Base-by-base conservation (phyloP, 441 rosid genomes). In the Bocquillonia castaneifolia region DNA sequence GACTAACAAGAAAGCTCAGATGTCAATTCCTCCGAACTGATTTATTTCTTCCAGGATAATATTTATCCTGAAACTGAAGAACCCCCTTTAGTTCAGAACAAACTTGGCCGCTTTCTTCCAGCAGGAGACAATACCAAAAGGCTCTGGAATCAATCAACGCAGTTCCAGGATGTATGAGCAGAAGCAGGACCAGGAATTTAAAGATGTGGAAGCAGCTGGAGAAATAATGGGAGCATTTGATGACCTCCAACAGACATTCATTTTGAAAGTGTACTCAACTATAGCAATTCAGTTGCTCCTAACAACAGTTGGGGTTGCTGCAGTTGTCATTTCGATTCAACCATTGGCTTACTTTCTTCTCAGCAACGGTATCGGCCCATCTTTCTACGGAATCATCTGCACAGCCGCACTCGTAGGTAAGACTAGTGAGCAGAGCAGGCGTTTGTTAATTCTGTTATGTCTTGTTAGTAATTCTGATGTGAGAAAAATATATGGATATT, bases 191-290 rank as follows among this genome's bases (percentile, higher is more conserved):
- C 2, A 18, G 5, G 32, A 40, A 9, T 23, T 18, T 52, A 13
- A 61, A 29, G 71, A 60, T 77, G 63, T 82, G 28, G 85, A 85
- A 77, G 34, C 28, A 29, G 92, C 79, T 68, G 89, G 90, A 63
- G 71, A 63, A 80, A 81, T 83, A 90, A 63, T 82, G 0, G 94
- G 88, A 68, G 75, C 78, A 34, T 88, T 90, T 50, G 54, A 50
- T 5, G 83, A 84, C 67, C 77, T 84, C 60, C 78, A 84, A 10
- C 87, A 92, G 94, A 72, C 80, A 15, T 91, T 91, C 56, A 86
- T 89, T 52, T 79, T 86, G 0, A 89, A 89, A 59, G 77, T 89
- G 0, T 87, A 91, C 64, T 77, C 81, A 5, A 89, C 86, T 52
- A 65, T 86, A 54, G 61, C 82, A 26, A n/a, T 89, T 51, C 97